These are phyloP conservation scores for Multifurca ochricompacta DNA, from an alignment of 768 basidiomycete species.

Conservation along the genomic window DNA sequence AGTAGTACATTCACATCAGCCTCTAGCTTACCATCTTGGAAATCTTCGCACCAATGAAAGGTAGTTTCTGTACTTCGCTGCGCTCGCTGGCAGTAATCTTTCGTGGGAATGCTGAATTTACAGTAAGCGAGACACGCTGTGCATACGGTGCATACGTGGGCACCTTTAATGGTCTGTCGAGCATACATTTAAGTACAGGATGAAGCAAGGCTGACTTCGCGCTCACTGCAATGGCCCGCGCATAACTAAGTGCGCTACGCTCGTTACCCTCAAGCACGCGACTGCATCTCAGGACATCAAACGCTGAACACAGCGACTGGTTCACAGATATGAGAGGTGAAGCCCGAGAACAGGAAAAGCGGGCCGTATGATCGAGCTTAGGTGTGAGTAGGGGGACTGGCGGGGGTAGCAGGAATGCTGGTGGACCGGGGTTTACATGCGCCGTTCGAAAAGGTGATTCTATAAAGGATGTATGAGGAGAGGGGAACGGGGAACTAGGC, in stretches of 20 bases:
- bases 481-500: not conserved
- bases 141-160: not conserved
- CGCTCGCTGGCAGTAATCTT: constrained; percentile 25
- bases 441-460: not conserved
- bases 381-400: constrained; percentile 19
- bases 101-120: constrained; percentile 28
- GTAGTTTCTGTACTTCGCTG: constrained; percentile 27
- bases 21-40: constrained; percentile 25
- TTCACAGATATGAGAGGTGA: constrained; percentile 66
- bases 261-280: constrained; percentile 62
- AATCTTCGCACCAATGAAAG: constrained; percentile 35
- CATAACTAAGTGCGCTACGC: constrained; percentile 63
- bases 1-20: not conserved
- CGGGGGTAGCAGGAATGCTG: constrained; percentile 22
- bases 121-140: not conserved
- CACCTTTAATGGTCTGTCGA: constrained; percentile 42
- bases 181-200: not conserved
- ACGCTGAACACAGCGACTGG: constrained; percentile 49
- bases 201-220: constrained; percentile 22
- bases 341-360: constrained; percentile 53
- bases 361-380: constrained; percentile 29
- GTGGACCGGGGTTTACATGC: not conserved
- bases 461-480: not conserved
- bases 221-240: constrained; percentile 58
- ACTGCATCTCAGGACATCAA: constrained; percentile 49